Base-by-base conservation (phyloP, 441 rosid genomes). In the Corymbia calophylla region DNA sequence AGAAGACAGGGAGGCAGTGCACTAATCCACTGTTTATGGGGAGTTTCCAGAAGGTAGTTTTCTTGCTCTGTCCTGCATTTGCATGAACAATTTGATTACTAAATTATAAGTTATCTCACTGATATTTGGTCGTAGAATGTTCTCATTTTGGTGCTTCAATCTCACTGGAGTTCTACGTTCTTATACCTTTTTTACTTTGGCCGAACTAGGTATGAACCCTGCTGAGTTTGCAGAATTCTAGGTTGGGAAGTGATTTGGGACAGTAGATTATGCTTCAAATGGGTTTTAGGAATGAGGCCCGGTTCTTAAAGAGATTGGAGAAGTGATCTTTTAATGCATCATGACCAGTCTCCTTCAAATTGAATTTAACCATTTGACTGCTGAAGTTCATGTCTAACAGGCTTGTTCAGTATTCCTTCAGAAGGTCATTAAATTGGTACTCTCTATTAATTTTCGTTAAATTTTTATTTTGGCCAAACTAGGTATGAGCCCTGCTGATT, bases 1-100 rank as follows among this genome's bases (percentile, higher is more conserved):
- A 88, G 60, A 51, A 56, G 54, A 56, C 86, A 55, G 53, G 89
- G 89, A 21, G 87, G 87, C 15, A 48, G 77, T 8, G 53, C 48
- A 23, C 55, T 88, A 44, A 87, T 88, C 51, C 89, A 88, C 49
- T 88, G 89, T 51, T 88, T 88, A 85, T 58, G 82, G 87, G 89
- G 89, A 47, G 44, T 80, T 62, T 88, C 89, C 70, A 88, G 89
- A 51, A 88, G 89, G 89, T 88, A 5, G 16, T 58, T 55, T 77
- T 55, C 70, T 87, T 32, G 53, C 77, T 17, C 39, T 64, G 21
- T 64, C 9, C n/a, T 77, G 84, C 84, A 39, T 77, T 12, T 77
- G 51, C 51, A 77, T 23, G 51, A 77, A 44, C 51, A 77, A 23
- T 44, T 73, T 77, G 18, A 44, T 77, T 44, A 12, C 84, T 77